Evolutionary conservation across 176 grass and related monocot genomes (phyloP), one percentile per base, ranked within the genome.

Genomic region (Aegilops sharonensis): DNA sequence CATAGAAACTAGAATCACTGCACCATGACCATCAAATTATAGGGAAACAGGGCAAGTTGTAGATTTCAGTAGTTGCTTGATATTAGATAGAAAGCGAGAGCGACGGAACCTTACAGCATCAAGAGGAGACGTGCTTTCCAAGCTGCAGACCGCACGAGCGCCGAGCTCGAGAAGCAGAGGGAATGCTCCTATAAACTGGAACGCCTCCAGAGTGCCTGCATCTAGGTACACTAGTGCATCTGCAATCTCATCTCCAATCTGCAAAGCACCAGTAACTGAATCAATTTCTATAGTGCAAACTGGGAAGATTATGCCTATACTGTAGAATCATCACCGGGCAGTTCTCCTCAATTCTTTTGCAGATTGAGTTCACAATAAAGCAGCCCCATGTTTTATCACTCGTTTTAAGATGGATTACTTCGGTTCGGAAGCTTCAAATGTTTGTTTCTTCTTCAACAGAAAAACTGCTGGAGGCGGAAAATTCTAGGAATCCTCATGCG

Each of bases 131-230:
- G 88, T 61, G 47, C 80, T 87, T 73, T 96, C 97, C 76, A 99
- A 92, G 88, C 89, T 85, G 87, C 94, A 99, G 1, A 99, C 77
- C 3, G 87, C 86, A 31, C 90, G 90, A 42, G 82, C 89, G 24
- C 90, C 88, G 11, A 99, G 94, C 54, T 99, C 88, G 50, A 96
- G 83, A 54, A 99, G 85, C 37, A 94, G 57, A 43, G 93, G 92
- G 64, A 99, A 94, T 8, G 92, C 93, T 47, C 96, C 96, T 42
- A 90, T 68, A 65, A 98, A 94, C 81, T 92, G 97, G 85, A 98
- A 94, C 0, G 94, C 84, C 39, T 98, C 97, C 71, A 89, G 72
- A 29, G 91, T 91, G 37, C 94, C 94, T 8, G 84, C 90, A 78
- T 98, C 97, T 17, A 94, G 11, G 73, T 98, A 94, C 39, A 95